Evolutionary conservation across 2,329 filamentous ascomycete genomes (phyloP).

Genomic region (Scedosporium dehoogii): DNA sequence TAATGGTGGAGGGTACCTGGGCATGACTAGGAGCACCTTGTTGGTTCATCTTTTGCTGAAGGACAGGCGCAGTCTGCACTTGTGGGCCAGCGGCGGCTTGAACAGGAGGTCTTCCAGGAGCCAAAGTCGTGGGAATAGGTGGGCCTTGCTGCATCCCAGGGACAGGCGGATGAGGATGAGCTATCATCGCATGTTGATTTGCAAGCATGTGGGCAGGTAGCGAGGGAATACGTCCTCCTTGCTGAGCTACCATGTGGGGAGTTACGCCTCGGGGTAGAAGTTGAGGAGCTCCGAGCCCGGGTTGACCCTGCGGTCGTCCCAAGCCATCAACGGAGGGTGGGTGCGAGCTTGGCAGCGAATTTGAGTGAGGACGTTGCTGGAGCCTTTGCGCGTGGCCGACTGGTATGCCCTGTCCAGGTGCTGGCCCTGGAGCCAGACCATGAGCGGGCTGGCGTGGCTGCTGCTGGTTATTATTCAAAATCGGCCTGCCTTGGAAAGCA

Average conservation of each 20-base stretch:
- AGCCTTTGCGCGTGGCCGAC: background rate
- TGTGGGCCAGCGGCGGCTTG: background rate
- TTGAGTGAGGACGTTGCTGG: conserved; percentile 4
- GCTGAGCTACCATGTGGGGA: background rate
- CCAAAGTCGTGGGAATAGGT: background rate
- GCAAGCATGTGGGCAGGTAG: background rate
- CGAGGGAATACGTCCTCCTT: background rate
- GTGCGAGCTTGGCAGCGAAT: background rate
- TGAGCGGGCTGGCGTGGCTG: background rate
- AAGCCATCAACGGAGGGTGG: background rate
- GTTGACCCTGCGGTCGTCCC: background rate
- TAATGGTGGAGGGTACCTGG: background rate
- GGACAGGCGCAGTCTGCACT: too few relatives aligned
- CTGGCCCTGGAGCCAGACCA: background rate
- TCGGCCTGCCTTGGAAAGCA: background rate
- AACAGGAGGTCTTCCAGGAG: background rate
- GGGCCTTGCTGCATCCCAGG: background rate
- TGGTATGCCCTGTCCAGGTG: background rate
- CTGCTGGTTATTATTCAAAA: background rate
- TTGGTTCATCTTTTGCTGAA: too few relatives aligned
- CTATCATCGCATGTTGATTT: background rate
- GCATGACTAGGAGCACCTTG: background rate
- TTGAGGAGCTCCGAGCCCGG: background rate
- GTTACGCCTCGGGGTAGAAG: background rate
- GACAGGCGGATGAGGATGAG: background rate